phyloP scores from a whole-genome alignment of 2,329 filamentous ascomycete species.

The Furcasterigmium furcatum region DNA sequence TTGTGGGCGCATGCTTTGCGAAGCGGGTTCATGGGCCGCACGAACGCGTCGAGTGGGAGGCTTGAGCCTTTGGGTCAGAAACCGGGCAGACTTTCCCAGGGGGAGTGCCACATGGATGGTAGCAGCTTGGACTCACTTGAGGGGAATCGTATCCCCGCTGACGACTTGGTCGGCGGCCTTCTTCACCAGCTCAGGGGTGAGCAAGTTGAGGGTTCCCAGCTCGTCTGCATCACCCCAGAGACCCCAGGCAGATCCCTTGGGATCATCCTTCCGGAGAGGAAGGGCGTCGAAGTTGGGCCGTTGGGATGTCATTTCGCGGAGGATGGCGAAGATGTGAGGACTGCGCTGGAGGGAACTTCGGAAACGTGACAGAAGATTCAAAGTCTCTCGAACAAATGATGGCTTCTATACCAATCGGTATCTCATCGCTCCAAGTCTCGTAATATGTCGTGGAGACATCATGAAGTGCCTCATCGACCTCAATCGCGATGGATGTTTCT shows the following conservation, averaged over 20 bases:
- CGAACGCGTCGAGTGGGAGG: conserved; percentile 29
- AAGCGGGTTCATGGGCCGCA: conserved; percentile 21
- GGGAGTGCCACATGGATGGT: too few relatives aligned
- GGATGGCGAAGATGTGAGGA: too few relatives aligned
- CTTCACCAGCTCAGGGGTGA: conserved; percentile 42
- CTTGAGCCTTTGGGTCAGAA: conserved; percentile 17
- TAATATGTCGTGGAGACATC: too few relatives aligned
- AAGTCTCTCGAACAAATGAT: too few relatives aligned
- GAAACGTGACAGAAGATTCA: too few relatives aligned
- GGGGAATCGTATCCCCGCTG: conserved; percentile 22
- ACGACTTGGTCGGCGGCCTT: conserved; percentile 8
- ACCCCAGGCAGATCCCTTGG: conserved; percentile 53
- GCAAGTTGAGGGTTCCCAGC: conserved; percentile 51
- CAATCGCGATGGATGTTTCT: too few relatives aligned
- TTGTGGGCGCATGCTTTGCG: conserved; percentile 29
- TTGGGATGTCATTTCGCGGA: too few relatives aligned
- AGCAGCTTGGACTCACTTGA: conserved; percentile 32
- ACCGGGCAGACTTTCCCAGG: too few relatives aligned
- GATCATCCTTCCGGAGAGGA: conserved; percentile 44
- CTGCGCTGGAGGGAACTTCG: too few relatives aligned
- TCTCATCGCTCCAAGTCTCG: too few relatives aligned
- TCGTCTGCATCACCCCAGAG: conserved; percentile 48
- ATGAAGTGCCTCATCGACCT: too few relatives aligned
- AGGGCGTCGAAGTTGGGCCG: conserved; percentile 35
- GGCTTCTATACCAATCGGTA: too few relatives aligned